Base-by-base conservation (phyloP, 148 eudicot species). In the Cornus florida region DNA sequence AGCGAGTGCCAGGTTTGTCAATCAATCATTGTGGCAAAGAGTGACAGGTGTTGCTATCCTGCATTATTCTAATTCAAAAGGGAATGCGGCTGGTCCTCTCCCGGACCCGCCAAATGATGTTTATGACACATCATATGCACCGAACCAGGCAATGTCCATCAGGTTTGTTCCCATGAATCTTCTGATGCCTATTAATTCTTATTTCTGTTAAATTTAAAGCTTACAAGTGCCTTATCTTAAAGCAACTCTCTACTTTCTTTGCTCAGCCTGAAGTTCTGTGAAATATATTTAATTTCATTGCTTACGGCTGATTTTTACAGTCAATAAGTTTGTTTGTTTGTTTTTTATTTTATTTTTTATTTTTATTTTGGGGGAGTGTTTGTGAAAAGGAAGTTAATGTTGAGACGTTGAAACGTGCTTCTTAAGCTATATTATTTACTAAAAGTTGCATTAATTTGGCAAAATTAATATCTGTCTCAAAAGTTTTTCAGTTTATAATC, bases 11-110 rank as follows among this genome's bases (percentile, higher is more conserved):
- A 87, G 99, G 80, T 92, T 93, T 84, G 91, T 93, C 67, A 94
- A 93, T 73, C 82, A 89, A 81, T 85, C 98, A 80, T 32, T 86
- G 66, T 93, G 95, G 99, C 86, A 96, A 80, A 86, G 86, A 79
- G 98, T 96, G 74, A 96, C 95, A 7, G 99, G 99, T 75, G 99
- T 96, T 39, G 99, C 92, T 73, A 76, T 92, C 68, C 81, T 96
- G 90, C 98, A 92, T 41, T 96, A 96, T 82, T 86, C 98, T 16
- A 96, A 96, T 78, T 96, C 99, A 4, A 73, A 88, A 88, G 99
- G 97, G 57, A 88, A 87, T 73, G 99, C 94, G 9, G 39, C 85
- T 32, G 99, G 99, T 62, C 94, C 99, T 70, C 92, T 96, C 23
- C 99, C 99, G 10, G 98, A 94, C 87, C 92, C 98, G 31, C 98